phyloP scores from a whole-genome alignment of 495 filamentous ascomycete genomes.

The Neurospora sp. region DNA sequence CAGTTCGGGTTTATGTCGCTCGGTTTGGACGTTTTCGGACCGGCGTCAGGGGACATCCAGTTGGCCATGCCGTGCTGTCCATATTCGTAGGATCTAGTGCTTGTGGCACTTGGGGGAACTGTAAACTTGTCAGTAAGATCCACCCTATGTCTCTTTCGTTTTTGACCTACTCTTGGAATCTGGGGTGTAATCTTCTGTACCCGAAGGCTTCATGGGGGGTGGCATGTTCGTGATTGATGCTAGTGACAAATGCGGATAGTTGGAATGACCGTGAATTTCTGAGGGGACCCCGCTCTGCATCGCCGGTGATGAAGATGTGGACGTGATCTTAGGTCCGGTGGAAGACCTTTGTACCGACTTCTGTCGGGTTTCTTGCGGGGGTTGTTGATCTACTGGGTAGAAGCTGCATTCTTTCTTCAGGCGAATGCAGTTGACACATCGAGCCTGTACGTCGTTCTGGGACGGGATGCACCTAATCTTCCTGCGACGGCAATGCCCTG shows the following conservation, averaged over 20 bases:
- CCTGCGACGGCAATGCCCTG: conserved; percentile 86
- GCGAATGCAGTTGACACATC: conserved; percentile 92
- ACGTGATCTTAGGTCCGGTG: conserved; percentile 30
- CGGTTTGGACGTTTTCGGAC: conserved; percentile 24
- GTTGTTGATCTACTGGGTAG: conserved; percentile 81
- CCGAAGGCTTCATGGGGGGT: conserved; percentile 32
- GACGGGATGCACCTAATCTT: conserved; percentile 91
- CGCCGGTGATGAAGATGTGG: conserved; percentile 41
- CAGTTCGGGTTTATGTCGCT: conserved; percentile 26
- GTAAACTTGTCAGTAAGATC: conserved; percentile 20
- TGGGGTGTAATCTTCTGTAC: conserved; percentile 26
- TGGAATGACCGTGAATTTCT: conserved; percentile 31
- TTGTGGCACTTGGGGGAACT: conserved; percentile 27
- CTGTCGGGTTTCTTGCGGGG: conserved; percentile 35
- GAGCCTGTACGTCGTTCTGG: conserved; percentile 64
- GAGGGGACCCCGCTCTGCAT: conserved; percentile 32
- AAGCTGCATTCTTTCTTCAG: conserved; percentile 95
- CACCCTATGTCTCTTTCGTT: not conserved
- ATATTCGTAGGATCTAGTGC: conserved; percentile 27
- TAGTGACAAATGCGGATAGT: conserved; percentile 38
- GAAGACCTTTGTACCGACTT: conserved; percentile 30
- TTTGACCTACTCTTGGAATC: conserved; percentile 32
- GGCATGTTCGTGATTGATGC: conserved; percentile 40
- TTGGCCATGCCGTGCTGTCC: conserved; percentile 29
- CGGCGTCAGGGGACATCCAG: conserved; percentile 35